Conservation (phyloP, 2,329 filamentous ascomycete genomes). For the Trichophaea hybrida region DNA sequence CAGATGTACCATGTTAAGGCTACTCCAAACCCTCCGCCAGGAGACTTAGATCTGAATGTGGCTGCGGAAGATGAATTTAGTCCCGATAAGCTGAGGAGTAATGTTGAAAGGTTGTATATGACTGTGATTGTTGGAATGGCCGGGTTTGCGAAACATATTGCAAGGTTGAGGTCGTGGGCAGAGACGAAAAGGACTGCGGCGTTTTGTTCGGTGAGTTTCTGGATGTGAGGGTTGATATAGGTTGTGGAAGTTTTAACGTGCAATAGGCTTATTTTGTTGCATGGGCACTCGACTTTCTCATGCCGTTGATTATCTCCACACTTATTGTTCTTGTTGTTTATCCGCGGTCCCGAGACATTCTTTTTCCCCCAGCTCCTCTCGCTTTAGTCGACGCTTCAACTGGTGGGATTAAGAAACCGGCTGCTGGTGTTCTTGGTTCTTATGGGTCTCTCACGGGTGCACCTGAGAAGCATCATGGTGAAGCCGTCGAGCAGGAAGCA, state of each 20-base stretch:
- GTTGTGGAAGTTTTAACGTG: neutral
- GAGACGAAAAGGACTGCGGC: constrained; percentile 53
- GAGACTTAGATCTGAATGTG: constrained; percentile 63
- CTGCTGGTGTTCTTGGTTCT: constrained; percentile 59
- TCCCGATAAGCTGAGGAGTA: constrained; percentile 65
- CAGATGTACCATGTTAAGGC: constrained; percentile 55
- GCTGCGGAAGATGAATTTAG: constrained; percentile 74
- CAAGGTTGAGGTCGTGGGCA: constrained; percentile 62
- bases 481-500: constrained; percentile 71
- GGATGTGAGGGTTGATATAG: neutral
- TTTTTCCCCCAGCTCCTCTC: constrained; percentile 67
- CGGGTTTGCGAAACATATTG: constrained; percentile 56
- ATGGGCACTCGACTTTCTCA: constrained; percentile 58
- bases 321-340: constrained; percentile 52
- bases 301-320: constrained; percentile 45
- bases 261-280: constrained; percentile 40
- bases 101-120: constrained; percentile 69
- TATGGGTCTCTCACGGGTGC: constrained; percentile 67
- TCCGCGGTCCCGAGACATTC: constrained; percentile 44
- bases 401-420: constrained; percentile 63
- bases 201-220: constrained; percentile 43
- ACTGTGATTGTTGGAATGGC: constrained; percentile 53
- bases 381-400: constrained; percentile 55
- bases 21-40: constrained; percentile 44
- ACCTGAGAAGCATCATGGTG: constrained; percentile 67